Base-by-base conservation (phyloP, 805 yeast species). In the Diddensiella transvaalensis region DNA sequence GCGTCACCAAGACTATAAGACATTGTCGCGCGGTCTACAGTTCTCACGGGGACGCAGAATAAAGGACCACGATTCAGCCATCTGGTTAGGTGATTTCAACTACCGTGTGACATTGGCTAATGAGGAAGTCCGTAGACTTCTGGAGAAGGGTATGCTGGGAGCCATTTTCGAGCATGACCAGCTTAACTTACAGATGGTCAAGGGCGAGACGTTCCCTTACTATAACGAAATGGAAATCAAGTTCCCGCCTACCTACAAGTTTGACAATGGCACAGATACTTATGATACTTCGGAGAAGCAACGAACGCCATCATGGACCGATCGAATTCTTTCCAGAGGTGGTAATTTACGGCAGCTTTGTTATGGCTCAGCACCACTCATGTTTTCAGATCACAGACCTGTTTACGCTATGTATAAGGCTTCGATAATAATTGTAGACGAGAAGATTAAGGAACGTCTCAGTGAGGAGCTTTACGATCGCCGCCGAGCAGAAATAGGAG, bases 231-330 rank as follows among this genome's bases (percentile, higher is more conserved):
- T 81, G 53, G 80, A 83, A 22, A 78, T 91, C 47, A 78, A 72
- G 39, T 91, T 93, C 63, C 74, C 78, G 33, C 99, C 98, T 6
- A 93, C 99, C 0, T 91, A 91, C 69, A 91, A 91, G 62, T 91
- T 80, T 66, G 96, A 91, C 63, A 83, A 85, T 53, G 93, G 91
- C 2, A 83, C 96, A 0, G 75, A 78, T 42, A 70, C 65, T 17
- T 93, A 90, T 63, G 98, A 91, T 64, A 75, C 95, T 1, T 84
- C 95, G 8, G 99, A 91, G 57, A 91, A 91, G 63, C 91, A 84
- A 53, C 76, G 99, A 58, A 82, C 87, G 3, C 99, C 99, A 1
- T 85, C 96, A 0, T 91, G 98, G 97, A 91, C 98, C 0, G 99
- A 91, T 65, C 73, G 99, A 60, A 83, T 87, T 47, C 69, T 91